Evolutionary conservation across 495 filamentous ascomycete species (phyloP).

Genomic region (Talaromyces adpressus): DNA sequence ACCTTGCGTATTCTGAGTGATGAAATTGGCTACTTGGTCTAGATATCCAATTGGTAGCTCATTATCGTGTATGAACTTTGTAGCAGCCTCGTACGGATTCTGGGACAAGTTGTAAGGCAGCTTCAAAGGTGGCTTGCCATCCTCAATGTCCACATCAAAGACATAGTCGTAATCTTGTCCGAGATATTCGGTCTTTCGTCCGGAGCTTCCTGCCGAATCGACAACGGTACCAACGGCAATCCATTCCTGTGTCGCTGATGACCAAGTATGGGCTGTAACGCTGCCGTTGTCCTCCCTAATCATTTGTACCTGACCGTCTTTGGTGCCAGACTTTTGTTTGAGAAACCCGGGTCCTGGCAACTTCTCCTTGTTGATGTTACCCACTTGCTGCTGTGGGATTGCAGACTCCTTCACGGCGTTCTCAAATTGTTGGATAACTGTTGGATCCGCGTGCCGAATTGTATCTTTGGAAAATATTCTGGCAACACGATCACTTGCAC

Average conservation of each 20-base stretch:
- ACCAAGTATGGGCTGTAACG: conserved; percentile 79
- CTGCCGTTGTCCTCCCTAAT: conserved; percentile 73
- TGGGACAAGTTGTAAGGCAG: conserved; percentile 88
- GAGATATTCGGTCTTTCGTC: conserved; percentile 61
- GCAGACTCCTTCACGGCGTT: conserved; percentile 72
- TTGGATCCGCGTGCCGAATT: conserved; percentile 60
- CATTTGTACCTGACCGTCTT: conserved; percentile 92
- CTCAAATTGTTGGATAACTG: conserved; percentile 62
- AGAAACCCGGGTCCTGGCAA: conserved; percentile 83
- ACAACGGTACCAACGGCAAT: conserved; percentile 88
- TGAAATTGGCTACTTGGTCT: conserved; percentile 92
- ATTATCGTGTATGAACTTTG: conserved; percentile 86
- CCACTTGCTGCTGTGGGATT: conserved; percentile 78
- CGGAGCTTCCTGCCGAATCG: conserved; percentile 75
- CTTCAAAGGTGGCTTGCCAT: conserved; percentile 89
- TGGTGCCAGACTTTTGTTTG: conserved; percentile 68
- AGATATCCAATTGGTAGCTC: conserved; percentile 85
- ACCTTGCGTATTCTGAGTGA: conserved; percentile 80
- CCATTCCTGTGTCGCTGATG: conserved; percentile 61
- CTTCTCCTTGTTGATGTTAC: conserved; percentile 81
- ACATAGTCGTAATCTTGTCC: conserved; percentile 96
- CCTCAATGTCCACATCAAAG: conserved; percentile 96
- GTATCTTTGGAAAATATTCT: conserved; percentile 74
- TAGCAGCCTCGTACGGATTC: conserved; percentile 88
- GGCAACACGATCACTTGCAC: conserved; percentile 82